These are phyloP conservation scores for Nothopassalora personata DNA, from an alignment of 2,329 filamentous ascomycete species.

Conservation along the genomic window DNA sequence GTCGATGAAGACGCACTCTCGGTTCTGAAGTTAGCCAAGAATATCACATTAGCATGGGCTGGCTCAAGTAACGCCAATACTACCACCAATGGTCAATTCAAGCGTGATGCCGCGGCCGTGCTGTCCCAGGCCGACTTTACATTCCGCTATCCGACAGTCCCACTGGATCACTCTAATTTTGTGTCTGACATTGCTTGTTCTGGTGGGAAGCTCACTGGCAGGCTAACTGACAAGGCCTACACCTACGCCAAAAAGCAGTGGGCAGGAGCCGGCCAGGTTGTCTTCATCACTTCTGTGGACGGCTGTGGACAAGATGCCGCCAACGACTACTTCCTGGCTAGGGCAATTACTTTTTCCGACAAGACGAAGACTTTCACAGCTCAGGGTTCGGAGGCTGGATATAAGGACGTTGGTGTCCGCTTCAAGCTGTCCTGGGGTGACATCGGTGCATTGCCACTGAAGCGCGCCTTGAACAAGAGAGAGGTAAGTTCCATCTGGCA, in stretches of 20 bases:
- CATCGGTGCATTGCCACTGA: not conserved
- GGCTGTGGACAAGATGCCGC: constrained; percentile 3
- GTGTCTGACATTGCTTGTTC: constrained; percentile 5
- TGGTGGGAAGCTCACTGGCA: constrained; percentile 2
- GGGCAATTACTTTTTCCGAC: constrained; percentile 6
- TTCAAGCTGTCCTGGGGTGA: not conserved
- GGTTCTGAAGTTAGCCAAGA: not conserved
- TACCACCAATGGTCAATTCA: not conserved
- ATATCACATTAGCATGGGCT: not conserved
- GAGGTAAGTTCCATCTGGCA: not conserved
- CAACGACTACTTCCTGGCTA: constrained; percentile 10
- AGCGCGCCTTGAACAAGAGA: not conserved
- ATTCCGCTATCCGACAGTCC: constrained; percentile 2
- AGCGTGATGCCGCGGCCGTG: not conserved
- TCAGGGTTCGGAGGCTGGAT: not conserved
- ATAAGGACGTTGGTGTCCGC: not conserved
- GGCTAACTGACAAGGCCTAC: constrained; percentile 4
- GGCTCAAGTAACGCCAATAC: not conserved
- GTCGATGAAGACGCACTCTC: not conserved
- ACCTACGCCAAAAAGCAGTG: constrained; percentile 7
- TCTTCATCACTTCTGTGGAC: constrained; percentile 11
- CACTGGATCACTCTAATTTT: constrained; percentile 10
- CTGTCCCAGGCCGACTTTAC: not conserved
- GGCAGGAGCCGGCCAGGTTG: not conserved
- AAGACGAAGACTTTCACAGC: constrained; percentile 2